phyloP scores from a whole-genome alignment of 169 alveolate species.

The Amoebophrya sp. region DNA sequence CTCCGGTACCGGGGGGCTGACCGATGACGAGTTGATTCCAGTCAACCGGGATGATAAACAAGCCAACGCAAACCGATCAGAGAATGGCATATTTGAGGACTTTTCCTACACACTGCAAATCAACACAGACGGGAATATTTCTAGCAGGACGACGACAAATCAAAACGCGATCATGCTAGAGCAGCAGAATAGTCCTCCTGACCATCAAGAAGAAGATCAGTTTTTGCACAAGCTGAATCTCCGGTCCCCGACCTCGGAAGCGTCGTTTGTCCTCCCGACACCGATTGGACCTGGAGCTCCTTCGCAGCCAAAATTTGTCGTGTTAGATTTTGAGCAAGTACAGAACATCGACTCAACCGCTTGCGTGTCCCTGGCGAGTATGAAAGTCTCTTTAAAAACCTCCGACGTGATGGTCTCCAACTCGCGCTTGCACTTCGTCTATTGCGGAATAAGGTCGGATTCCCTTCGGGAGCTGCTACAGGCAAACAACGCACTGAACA shows the following conservation, averaged over 20 bases:
- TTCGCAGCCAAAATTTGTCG: no score
- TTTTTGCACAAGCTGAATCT: background rate
- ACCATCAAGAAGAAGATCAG: background rate
- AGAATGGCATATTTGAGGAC: no score
- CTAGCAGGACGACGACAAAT: background rate
- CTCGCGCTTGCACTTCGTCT: background rate
- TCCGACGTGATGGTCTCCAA: background rate
- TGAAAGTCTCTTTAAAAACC: background rate
- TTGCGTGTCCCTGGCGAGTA: background rate
- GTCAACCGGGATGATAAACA: no score
- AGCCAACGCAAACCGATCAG: no score
- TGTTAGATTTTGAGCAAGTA: background rate
- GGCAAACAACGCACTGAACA: background rate
- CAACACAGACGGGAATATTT: background rate
- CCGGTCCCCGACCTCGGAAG: background rate
- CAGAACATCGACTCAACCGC: background rate
- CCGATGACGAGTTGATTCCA: no score
- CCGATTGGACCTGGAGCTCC: no score
- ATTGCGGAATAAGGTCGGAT: background rate
- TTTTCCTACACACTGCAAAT: no score
- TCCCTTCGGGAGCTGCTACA: background rate
- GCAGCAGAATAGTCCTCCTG: background rate
- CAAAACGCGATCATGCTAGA: background rate
- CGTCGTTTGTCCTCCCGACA: background rate
- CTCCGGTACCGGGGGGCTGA: no score